Conservation (phyloP, 2,329 filamentous ascomycete species). For the Ophiostoma piceae region DNA sequence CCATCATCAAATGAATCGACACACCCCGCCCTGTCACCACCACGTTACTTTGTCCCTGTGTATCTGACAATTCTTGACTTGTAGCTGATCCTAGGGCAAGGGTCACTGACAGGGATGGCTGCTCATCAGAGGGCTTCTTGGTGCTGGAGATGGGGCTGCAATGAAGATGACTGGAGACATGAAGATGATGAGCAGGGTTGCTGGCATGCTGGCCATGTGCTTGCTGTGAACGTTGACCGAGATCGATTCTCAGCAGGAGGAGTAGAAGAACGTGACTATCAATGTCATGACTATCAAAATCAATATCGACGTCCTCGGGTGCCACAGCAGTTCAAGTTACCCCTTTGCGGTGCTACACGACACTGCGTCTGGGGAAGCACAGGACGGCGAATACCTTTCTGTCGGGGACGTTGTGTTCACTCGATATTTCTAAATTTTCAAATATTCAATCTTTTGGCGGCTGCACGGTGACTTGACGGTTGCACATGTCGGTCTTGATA, state of each 20-base stretch:
- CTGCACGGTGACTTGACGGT: not conserved
- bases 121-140: not conserved
- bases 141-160: not conserved
- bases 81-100: not conserved
- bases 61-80: not conserved
- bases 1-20: not conserved
- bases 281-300: not conserved
- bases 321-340: not conserved
- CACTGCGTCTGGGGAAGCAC: conserved; percentile 1
- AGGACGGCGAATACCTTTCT: conserved; percentile 15
- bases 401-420: conserved; percentile 12
- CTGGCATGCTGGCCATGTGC: not conserved
- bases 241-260: not conserved
- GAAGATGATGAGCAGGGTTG: not conserved
- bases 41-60: conserved; percentile 4
- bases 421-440: not conserved
- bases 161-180: not conserved
- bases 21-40: conserved; percentile 2
- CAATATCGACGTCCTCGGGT: not conserved
- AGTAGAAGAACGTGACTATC: not conserved
- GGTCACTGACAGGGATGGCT: not conserved
- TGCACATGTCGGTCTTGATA: not conserved
- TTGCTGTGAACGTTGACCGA: not conserved
- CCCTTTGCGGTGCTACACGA: not conserved
- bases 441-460: not conserved